These are phyloP conservation scores for Phytophthora cactorum DNA, from an alignment of 352 stramenopile species.

Conservation along the genomic window DNA sequence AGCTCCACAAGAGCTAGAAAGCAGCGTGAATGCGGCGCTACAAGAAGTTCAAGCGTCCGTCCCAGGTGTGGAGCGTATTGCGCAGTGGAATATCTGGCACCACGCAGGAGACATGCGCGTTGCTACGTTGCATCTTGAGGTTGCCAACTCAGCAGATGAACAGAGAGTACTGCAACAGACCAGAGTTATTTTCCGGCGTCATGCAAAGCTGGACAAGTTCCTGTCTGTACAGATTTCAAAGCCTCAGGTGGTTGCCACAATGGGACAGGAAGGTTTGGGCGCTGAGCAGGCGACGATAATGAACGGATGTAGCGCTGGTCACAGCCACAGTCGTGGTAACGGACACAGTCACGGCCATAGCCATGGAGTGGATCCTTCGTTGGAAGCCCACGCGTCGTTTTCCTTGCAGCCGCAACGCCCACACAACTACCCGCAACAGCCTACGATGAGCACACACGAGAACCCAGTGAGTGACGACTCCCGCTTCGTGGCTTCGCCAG, in stretches of 20 bases:
- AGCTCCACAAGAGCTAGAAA: conserved; percentile 62
- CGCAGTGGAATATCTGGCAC: conserved; percentile 81
- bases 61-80: conserved; percentile 48
- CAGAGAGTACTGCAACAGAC: conserved; percentile 63
- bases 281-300: conserved; percentile 11
- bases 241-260: conserved; percentile 28
- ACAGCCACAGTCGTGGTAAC: conserved; percentile 28
- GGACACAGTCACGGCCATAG: conserved; percentile 33
- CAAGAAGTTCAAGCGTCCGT: conserved; percentile 54
- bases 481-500: conserved; percentile 15
- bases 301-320: conserved; percentile 25
- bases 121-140: conserved; percentile 64
- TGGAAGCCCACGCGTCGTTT: conserved; percentile 18
- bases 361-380: conserved; percentile 18
- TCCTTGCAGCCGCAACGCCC: conserved; percentile 17
- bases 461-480: conserved; percentile 70
- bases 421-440: conserved; percentile 24
- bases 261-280: conserved; percentile 6
- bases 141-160: conserved; percentile 51
- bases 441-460: conserved; percentile 66
- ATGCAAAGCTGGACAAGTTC: conserved; percentile 52
- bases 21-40: conserved; percentile 50
- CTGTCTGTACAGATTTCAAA: conserved; percentile 73
- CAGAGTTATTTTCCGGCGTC: conserved; percentile 52
- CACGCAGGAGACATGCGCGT: conserved; percentile 69